These are phyloP conservation scores for Cyberlindnera maclurae DNA, from an alignment of 805 yeast genomes.

Conservation along the genomic window DNA sequence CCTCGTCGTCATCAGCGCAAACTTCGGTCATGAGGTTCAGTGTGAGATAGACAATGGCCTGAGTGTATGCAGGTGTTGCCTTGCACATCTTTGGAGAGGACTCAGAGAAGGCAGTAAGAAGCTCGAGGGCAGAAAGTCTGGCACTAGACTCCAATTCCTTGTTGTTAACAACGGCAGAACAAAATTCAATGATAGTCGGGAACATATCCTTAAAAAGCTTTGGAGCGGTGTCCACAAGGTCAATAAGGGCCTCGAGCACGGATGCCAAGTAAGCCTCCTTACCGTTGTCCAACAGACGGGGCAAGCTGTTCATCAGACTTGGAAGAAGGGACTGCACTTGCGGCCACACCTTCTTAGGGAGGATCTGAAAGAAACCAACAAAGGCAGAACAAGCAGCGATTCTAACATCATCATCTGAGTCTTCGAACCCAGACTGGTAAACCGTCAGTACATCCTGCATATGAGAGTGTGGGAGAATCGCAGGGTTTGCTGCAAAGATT, in stretches of 20 bases:
- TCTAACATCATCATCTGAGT: constrained; percentile 72
- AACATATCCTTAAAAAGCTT: constrained; percentile 91
- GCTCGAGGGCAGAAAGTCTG: constrained; percentile 81
- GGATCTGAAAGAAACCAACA: constrained; percentile 76
- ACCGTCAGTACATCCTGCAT: constrained; percentile 54
- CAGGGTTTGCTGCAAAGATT: constrained; percentile 80
- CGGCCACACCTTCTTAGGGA: constrained; percentile 78
- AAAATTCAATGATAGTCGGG: constrained; percentile 77
- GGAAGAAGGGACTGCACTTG: constrained; percentile 75
- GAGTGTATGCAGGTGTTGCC: constrained; percentile 62
- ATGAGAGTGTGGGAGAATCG: constrained; percentile 55
- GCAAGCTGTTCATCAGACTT: constrained; percentile 75
- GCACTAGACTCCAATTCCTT: constrained; percentile 72
- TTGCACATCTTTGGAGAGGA: constrained; percentile 95
- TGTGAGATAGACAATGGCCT: constrained; percentile 63
- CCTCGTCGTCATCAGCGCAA: constrained; percentile 81
- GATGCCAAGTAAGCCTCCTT: constrained; percentile 77
- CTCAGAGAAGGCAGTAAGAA: constrained; percentile 85
- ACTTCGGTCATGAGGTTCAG: constrained; percentile 88
- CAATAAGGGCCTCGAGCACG: constrained; percentile 85
- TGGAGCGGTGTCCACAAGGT: constrained; percentile 88
- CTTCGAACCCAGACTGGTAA: constrained; percentile 77
- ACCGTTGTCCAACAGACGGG: constrained; percentile 71
- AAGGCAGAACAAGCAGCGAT: constrained; percentile 90
- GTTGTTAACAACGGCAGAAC: constrained; percentile 77